These are phyloP conservation scores for Chaetomiaceae sp. DNA, from an alignment of 2,329 filamentous ascomycete species.

Conservation along the genomic window DNA sequence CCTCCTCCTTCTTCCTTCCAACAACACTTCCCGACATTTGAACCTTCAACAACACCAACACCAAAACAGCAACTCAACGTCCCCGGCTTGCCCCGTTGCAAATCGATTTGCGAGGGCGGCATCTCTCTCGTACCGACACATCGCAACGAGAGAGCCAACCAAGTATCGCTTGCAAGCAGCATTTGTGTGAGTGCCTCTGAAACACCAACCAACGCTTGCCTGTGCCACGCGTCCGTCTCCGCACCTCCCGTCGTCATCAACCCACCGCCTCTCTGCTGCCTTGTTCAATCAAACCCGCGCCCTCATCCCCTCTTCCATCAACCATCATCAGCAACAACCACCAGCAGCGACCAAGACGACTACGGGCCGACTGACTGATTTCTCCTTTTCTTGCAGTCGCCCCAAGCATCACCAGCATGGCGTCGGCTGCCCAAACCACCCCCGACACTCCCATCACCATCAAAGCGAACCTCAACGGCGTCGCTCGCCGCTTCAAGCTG, in stretches of 20 bases:
- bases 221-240: slow-evolving; percentile 14
- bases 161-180: slow-evolving; percentile 8
- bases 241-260: slow-evolving; percentile 10
- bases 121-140: background rate
- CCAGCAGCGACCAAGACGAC: background rate
- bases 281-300: background rate
- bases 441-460: slow-evolving; percentile 75
- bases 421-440: slow-evolving; percentile 32
- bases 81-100: no score
- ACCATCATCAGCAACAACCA: slow-evolving; percentile 4
- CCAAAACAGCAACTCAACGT: no score
- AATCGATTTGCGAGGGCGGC: background rate
- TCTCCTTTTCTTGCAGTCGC: slow-evolving; percentile 2
- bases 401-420: slow-evolving; percentile 29
- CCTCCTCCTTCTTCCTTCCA: slow-evolving; percentile 5
- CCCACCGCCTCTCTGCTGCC: background rate
- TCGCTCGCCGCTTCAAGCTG: slow-evolving; percentile 79
- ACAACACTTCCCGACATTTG: background rate
- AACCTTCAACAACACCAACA: background rate
- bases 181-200: slow-evolving; percentile 9
- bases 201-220: slow-evolving; percentile 13
- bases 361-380: no score
- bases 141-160: background rate
- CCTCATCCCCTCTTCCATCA: background rate
- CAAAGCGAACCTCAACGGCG: slow-evolving; percentile 75